Base-by-base conservation (phyloP, 495 filamentous ascomycete species). In the Hypoxylon cercidicola region DNA sequence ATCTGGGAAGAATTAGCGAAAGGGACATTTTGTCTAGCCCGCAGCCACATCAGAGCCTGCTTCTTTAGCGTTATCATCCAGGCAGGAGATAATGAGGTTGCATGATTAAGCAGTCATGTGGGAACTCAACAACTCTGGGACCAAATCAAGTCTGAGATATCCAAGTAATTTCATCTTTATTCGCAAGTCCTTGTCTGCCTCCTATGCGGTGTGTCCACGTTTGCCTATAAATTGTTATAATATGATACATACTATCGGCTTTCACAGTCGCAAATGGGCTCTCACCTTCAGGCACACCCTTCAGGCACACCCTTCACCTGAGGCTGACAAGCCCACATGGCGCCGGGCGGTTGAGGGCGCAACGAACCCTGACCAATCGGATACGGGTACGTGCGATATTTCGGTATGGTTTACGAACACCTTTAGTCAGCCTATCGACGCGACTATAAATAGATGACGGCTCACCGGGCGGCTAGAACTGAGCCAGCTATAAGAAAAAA, bases 21-120 rank as follows among this genome's bases (percentile, higher is more conserved):
- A 60, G 35, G 50, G 25, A 39, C 25, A 35, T 39, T 12, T 23
- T 25, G 41, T 53, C 59, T 46, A 52, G 41, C 18, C 44, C 40
- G 45, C 60, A 68, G 65, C 65, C 60, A 60, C 65, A 46, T 19
- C 54, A 46, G 65, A 68, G 65, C 65, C 65, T 68, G 65, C 65
- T 63, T 55, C 65, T 60, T 18, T 68, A 63, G 65, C 60, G 65
- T 25, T 43, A 47, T 63, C 54, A 13, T 55, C 54, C 13, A 19
- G 21, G 20, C 21, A 3, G 53, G 20, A 51, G 54, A 50, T 58
- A 44, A 39, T 30, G 11, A 43, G 10, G 39, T 47, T 61, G 56
- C 56, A 59, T 62, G 49, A 16, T 21, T 37, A 62, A 41, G 54
- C 49, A 59, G 48, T 59, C 47, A 59, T 39, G 54, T 59, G n/a